Evolutionary conservation across 164 flowering plant species (phyloP), one percentile per base, ranked within the genome.

Genomic region (Brasenia schreberi): DNA sequence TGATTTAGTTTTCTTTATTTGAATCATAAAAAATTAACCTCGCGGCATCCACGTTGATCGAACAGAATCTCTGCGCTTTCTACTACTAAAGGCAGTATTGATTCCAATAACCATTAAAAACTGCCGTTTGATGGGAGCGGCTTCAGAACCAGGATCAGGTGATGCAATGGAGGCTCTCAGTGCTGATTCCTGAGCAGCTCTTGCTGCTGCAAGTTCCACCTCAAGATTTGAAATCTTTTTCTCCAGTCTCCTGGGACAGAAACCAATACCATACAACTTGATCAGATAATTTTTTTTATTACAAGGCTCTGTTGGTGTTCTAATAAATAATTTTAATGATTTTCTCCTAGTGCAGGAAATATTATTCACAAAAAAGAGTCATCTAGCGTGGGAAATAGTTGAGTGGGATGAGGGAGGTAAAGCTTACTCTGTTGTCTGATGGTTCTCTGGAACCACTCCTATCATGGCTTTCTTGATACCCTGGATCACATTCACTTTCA

Each of bases 11-110:
- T 23, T 23, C 27, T 23, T 23, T 23, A 23, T 23, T 23, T 23
- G 27, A 23, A 23, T 23, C 27, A 23, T 23, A 23, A 23, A 23
- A 23, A 23, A 23, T 23, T 23, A 23, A 91, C 99, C 99, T 84
- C 81, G 90, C 44, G 88, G 96, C 95, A 94, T 87, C 99, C 99
- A 94, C 18, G 99, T 91, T 18, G 91, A 84, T 68, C 99, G 96
- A 69, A 94, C 88, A 12, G 99, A 94, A 74, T 94, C 99, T 77
- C 99, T 81, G 64, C 99, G 79, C 75, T 94, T 94, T 59, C 99
- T 80, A 75, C 99, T 91, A 79, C 97, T 94, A 76, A 94, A 93
- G 69, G 98, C 98, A 64, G 97, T 90, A 74, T 93, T 93, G 52
- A 94, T 80, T 60, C 98, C 98, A 19, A 94, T 67, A 42, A 94